Conservation (phyloP, 805 yeast species). For the Starmerella bombi region DNA sequence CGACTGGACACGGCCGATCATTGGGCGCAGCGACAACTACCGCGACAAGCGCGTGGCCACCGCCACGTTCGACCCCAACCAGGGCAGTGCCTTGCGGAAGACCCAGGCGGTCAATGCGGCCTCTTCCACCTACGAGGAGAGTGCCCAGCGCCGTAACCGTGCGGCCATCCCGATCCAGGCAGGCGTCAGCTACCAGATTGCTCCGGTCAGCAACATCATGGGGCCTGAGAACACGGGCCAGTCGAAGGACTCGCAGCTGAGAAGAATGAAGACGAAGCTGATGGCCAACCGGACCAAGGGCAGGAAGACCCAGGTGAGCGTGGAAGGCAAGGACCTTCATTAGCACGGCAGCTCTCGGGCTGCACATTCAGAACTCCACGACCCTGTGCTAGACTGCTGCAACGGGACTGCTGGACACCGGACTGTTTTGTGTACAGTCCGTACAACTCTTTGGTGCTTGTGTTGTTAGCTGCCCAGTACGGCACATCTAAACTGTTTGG, state of each 20-base stretch:
- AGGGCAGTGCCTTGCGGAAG: not conserved
- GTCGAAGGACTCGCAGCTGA: conserved; percentile 63
- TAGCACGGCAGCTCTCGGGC: too few relatives aligned
- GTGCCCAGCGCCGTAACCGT: conserved; percentile 81
- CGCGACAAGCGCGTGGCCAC: conserved; percentile 68
- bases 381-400: too few relatives aligned
- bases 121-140: conserved; percentile 61
- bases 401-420: too few relatives aligned
- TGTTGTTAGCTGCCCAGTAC: too few relatives aligned
- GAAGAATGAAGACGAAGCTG: conserved; percentile 51
- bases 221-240: conserved; percentile 38
- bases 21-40: conserved; percentile 89
- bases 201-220: conserved; percentile 58
- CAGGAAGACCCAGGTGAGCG: conserved; percentile 62
- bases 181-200: conserved; percentile 76
- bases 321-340: conserved; percentile 48
- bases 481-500: too few relatives aligned
- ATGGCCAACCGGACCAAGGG: conserved; percentile 36
- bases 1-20: conserved; percentile 96
- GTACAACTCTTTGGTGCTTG: too few relatives aligned
- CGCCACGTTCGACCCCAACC: conserved; percentile 40
- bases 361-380: too few relatives aligned
- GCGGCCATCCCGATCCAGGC: conserved; percentile 94
- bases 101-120: conserved; percentile 4
- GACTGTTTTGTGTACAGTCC: too few relatives aligned